Evolutionary conservation across 306 rosid genomes (phyloP).

Genomic region (Begonia loranthoides): DNA sequence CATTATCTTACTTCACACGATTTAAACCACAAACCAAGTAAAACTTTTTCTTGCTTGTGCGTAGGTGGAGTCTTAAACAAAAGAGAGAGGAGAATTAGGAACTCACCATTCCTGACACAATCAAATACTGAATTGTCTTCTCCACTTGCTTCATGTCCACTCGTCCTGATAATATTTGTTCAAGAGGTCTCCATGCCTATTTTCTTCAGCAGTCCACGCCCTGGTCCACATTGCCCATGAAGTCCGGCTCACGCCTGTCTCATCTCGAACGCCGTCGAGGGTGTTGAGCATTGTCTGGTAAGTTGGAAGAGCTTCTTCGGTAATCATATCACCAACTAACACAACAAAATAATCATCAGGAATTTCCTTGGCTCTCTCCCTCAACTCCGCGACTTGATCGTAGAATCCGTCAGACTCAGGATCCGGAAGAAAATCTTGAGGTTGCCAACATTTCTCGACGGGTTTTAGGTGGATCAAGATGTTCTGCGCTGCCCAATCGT

Average conservation of each 20-base stretch:
- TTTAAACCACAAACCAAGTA: no score
- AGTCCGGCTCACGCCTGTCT: constrained; percentile 39
- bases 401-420: constrained; percentile 40
- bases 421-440: constrained; percentile 43
- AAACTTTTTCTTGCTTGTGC: no score
- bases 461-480: constrained; percentile 39
- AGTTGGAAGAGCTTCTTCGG: constrained; percentile 52
- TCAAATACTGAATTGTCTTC: constrained; percentile 40
- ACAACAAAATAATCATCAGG: constrained; percentile 45
- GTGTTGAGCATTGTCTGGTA: constrained; percentile 51
- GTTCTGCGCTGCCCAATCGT: constrained; percentile 38
- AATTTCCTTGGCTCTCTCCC: constrained; percentile 37
- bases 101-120: constrained; percentile 54
- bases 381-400: constrained; percentile 43
- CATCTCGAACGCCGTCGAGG: constrained; percentile 44
- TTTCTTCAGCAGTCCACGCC: constrained; percentile 57
- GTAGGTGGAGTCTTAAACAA: no score
- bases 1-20: no score
- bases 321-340: constrained; percentile 45
- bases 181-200: constrained; percentile 43
- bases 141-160: constrained; percentile 47
- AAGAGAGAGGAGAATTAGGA: no score
- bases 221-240: constrained; percentile 45
- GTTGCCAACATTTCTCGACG: constrained; percentile 49
- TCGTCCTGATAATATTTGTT: constrained; percentile 44